Conservation (phyloP, 192 early-diverging fungal genomes). For the Coemansia sp. region DNA sequence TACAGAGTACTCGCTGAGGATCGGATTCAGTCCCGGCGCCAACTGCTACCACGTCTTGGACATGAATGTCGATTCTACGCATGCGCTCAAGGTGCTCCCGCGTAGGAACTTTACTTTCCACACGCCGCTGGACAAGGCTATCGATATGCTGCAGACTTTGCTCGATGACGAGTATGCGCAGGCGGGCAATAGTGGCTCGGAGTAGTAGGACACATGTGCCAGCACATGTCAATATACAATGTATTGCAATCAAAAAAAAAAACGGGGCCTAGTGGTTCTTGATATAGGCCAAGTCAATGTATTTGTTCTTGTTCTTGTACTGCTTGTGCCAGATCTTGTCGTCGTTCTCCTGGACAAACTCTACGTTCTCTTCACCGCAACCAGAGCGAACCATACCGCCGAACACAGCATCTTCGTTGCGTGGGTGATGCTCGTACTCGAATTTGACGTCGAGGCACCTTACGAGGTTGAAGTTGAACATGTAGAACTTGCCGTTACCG, state of each 20-base stretch:
- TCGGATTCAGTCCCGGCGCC: slow-evolving; percentile 89
- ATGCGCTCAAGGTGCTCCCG: slow-evolving; percentile 84
- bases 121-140: slow-evolving; percentile 70
- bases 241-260: background rate
- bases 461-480: slow-evolving; percentile 38
- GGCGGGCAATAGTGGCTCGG: background rate
- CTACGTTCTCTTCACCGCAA: slow-evolving; percentile 29
- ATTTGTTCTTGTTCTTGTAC: slow-evolving; percentile 46
- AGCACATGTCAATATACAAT: background rate
- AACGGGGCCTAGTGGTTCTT: slow-evolving; percentile 35
- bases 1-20: slow-evolving; percentile 84
- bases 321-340: slow-evolving; percentile 44
- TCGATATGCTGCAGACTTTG: slow-evolving; percentile 58
- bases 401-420: slow-evolving; percentile 46
- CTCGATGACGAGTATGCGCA: slow-evolving; percentile 39
- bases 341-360: slow-evolving; percentile 34
- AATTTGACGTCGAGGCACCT: slow-evolving; percentile 28
- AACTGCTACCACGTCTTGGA: slow-evolving; percentile 89
- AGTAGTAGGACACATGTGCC: background rate
- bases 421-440: slow-evolving; percentile 13
- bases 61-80: slow-evolving; percentile 70
- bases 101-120: slow-evolving; percentile 88
- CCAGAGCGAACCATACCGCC: slow-evolving; percentile 46
- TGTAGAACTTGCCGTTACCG: slow-evolving; percentile 51
- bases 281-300: slow-evolving; percentile 37